Conservation (phyloP, 306 rosid genomes). For the Styphnolobium japonicum region DNA sequence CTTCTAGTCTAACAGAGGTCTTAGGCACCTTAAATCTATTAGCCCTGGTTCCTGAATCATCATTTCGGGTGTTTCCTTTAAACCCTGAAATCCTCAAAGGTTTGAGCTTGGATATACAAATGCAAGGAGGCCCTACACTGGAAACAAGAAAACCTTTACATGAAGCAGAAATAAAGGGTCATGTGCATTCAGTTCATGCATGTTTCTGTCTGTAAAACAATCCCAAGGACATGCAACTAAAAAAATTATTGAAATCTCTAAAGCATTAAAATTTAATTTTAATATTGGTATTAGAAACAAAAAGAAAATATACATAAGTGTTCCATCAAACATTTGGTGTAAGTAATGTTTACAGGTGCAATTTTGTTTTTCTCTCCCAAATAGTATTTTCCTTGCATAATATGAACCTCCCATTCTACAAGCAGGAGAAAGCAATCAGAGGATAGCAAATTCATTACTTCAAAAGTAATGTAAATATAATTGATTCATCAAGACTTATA, state of each 20-base stretch:
- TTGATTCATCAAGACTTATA: not conserved
- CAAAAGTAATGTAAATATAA: not conserved
- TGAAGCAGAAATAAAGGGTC: slow-evolving; percentile 15
- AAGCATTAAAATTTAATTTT: not conserved
- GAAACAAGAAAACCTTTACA: slow-evolving; percentile 47
- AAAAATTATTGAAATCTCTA: not conserved
- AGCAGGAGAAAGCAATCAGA: not conserved
- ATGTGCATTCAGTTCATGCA: slow-evolving; percentile 7
- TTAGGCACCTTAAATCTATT: slow-evolving; percentile 58
- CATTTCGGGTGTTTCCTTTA: slow-evolving; percentile 63
- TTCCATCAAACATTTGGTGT: not conserved
- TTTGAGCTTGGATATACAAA: slow-evolving; percentile 54
- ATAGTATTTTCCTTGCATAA: not conserved
- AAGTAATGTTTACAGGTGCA: not conserved
- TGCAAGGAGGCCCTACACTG: slow-evolving; percentile 79
- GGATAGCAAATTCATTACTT: not conserved
- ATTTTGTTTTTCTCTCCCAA: slow-evolving; percentile 7
- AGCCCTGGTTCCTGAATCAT: slow-evolving; percentile 55
- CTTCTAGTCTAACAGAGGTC: slow-evolving; percentile 69
- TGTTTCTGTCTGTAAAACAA: not conserved
- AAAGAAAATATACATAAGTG: not conserved
- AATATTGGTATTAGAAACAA: slow-evolving; percentile 11
- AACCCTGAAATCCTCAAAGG: slow-evolving; percentile 71
- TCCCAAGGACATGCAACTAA: not conserved
- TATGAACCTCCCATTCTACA: not conserved